phyloP scores from a whole-genome alignment of 108 stramenopile species.

The Parmales sp. region DNA sequence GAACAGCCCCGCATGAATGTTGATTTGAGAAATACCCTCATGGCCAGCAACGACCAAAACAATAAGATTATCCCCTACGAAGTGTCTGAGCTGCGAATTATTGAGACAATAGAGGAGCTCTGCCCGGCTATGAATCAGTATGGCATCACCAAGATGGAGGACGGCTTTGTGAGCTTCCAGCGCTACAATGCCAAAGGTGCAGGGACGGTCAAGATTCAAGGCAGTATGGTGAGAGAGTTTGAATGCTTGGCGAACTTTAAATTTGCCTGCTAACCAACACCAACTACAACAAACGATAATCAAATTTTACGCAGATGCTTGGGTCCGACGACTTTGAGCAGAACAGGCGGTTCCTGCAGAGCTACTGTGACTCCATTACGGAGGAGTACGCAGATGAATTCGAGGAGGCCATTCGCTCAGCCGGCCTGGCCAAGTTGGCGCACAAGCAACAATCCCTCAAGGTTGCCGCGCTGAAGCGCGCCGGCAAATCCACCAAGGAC shows the following conservation, averaged over 20 bases:
- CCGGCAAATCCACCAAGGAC: background rate
- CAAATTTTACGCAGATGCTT: no score
- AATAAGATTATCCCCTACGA: conserved; percentile 12
- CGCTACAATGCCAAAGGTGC: conserved; percentile 6
- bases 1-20: conserved; percentile 11
- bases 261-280: no score
- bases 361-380: conserved; percentile 5
- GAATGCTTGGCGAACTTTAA: no score
- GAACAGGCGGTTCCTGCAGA: no score
- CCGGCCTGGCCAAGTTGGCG: background rate
- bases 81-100: background rate
- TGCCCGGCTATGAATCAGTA: conserved; percentile 11
- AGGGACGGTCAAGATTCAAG: conserved; percentile 9
- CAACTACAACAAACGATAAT: no score
- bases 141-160: conserved; percentile 1
- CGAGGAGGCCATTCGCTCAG: conserved; percentile 9
- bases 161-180: conserved; percentile 5
- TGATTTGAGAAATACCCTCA: background rate
- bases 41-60: background rate
- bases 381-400: conserved; percentile 9
- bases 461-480: background rate
- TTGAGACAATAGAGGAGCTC: conserved; percentile 9
- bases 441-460: conserved; percentile 1
- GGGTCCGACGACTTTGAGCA: no score
- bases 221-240: no score